Percentiles rank a stretch among this genome's conserved stretches.
These are phyloP conservation scores for Tylopilus sp. DNA, from an alignment of 1,284 basidiomycete genomes.

Conservation along the genomic window DNA sequence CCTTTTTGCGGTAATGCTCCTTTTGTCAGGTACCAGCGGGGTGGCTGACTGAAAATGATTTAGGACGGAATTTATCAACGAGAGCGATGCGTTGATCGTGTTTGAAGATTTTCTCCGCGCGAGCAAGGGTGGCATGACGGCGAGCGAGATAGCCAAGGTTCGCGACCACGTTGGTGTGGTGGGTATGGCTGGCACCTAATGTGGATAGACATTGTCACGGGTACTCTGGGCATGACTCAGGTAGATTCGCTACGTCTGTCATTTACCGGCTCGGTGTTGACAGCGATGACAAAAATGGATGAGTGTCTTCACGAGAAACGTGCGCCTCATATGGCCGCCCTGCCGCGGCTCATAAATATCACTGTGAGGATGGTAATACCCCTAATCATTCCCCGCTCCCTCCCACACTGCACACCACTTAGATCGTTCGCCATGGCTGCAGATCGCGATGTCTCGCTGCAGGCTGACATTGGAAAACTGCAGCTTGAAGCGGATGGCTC, in stretches of 20 bases:
- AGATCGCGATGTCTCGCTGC: slow-evolving; percentile 35
- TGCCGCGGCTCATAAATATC: slow-evolving; percentile 8
- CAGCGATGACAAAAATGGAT: too few species aligned
- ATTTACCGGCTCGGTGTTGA: not conserved
- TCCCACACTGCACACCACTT: not conserved
- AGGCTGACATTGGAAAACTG: slow-evolving; percentile 65
- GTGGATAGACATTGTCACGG: not conserved
- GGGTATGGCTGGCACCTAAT: slow-evolving; percentile 73
- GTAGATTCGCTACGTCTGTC: slow-evolving; percentile 15
- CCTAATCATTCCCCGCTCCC: slow-evolving; percentile 2
- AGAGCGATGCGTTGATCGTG: slow-evolving; percentile 53
- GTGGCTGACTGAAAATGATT: too few species aligned
- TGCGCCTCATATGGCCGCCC: slow-evolving; percentile 15
- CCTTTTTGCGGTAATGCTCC: slow-evolving; percentile 55
- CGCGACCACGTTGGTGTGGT: slow-evolving; percentile 70
- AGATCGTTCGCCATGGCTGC: slow-evolving; percentile 23
- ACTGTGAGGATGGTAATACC: not conserved
- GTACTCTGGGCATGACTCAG: not conserved
- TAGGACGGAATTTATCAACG: slow-evolving; percentile 55
- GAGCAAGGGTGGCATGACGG: slow-evolving; percentile 64
- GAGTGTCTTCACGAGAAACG: slow-evolving; percentile 4
- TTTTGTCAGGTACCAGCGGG: not conserved
- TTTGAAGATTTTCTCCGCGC: slow-evolving; percentile 76
- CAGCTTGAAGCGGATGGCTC: slow-evolving; percentile 67
- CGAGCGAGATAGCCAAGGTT: slow-evolving; percentile 75